Percentiles rank a stretch among this genome's conserved stretches.
These are phyloP conservation scores for Forsythia suspensa DNA, from an alignment of 257 asterid genomes.

Conservation along the genomic window DNA sequence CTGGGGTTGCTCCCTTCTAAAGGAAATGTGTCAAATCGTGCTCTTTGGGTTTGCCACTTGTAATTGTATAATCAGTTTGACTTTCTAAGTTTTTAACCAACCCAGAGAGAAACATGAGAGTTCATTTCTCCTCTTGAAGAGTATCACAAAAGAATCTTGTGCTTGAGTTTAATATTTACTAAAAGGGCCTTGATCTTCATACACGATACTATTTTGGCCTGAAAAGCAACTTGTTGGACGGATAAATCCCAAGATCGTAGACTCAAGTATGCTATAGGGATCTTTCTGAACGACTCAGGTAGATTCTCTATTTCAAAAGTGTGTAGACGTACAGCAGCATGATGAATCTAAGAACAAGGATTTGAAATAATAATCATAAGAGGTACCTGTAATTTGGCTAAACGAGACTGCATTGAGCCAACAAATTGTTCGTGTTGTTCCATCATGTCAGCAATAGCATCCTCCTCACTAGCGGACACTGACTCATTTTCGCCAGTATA, in stretches of 20 bases:
- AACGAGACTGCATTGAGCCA: constrained; percentile 85
- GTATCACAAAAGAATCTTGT: not conserved
- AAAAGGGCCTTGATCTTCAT: not conserved
- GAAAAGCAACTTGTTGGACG: not conserved
- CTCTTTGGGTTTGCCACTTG: not conserved
- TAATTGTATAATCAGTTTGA: not conserved
- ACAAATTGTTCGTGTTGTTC: constrained; percentile 75
- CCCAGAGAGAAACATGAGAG: not conserved
- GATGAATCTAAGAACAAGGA: constrained; percentile 12
- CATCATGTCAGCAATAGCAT: constrained; percentile 68
- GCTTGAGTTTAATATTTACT: not conserved
- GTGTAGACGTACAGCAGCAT: constrained; percentile 13
- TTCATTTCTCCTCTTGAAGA: not conserved
- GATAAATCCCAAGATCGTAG: not conserved
- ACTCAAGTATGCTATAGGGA: not conserved
- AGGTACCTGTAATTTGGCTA: constrained; percentile 84
- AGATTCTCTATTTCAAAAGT: constrained; percentile 10
- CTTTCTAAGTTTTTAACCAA: not conserved
- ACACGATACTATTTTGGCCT: not conserved
- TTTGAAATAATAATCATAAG: constrained; percentile 6
- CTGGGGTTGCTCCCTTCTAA: no score
- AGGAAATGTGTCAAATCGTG: not conserved
- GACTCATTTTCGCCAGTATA: constrained; percentile 56
- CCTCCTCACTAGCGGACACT: constrained; percentile 70
- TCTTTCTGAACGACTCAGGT: not conserved